Evolutionary conservation across 306 rosid genomes (phyloP).

Genomic region (Acacia melanoxylon): DNA sequence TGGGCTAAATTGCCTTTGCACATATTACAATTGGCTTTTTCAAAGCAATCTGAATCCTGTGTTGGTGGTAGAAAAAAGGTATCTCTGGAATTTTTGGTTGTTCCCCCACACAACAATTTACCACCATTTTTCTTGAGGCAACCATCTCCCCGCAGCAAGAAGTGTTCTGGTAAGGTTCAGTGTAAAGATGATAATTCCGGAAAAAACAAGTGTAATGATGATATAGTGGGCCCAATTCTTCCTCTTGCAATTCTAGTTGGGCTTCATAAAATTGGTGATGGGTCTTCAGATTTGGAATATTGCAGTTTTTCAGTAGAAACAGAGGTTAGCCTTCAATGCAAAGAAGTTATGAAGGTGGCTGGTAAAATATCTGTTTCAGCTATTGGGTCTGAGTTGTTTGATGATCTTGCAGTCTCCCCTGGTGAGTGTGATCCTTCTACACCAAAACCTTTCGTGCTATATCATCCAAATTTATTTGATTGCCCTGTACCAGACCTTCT

Average conservation of each 20-base stretch:
- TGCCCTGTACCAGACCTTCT: constrained; percentile 6
- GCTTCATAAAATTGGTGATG: constrained; percentile 50
- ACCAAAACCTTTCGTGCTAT: constrained; percentile 39
- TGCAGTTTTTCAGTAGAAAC: constrained; percentile 46
- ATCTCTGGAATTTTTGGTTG: constrained; percentile 50
- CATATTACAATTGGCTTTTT: constrained; percentile 53
- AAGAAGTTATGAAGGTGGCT: constrained; percentile 53
- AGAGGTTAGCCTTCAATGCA: constrained; percentile 41
- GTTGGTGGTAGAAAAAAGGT: not conserved
- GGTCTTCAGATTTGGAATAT: constrained; percentile 33
- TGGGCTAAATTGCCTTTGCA: constrained; percentile 72
- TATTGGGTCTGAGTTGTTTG: constrained; percentile 15
- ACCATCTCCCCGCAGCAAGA: constrained; percentile 41
- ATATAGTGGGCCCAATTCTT: constrained; percentile 66
- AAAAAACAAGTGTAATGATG: not conserved
- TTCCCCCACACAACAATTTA: constrained; percentile 55
- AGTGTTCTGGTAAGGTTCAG: not conserved
- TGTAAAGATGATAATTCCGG: not conserved
- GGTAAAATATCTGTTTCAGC: constrained; percentile 36
- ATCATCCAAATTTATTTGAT: constrained; percentile 38
- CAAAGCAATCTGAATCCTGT: constrained; percentile 43
- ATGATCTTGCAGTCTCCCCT: constrained; percentile 47
- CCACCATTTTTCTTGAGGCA: constrained; percentile 69
- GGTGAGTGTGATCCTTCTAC: constrained; percentile 26
- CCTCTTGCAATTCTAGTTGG: constrained; percentile 59